Evolutionary conservation across 1,139 yeast genomes (phyloP), one percentile per base, ranked within the genome.

Genomic region (Pichia terricola): DNA sequence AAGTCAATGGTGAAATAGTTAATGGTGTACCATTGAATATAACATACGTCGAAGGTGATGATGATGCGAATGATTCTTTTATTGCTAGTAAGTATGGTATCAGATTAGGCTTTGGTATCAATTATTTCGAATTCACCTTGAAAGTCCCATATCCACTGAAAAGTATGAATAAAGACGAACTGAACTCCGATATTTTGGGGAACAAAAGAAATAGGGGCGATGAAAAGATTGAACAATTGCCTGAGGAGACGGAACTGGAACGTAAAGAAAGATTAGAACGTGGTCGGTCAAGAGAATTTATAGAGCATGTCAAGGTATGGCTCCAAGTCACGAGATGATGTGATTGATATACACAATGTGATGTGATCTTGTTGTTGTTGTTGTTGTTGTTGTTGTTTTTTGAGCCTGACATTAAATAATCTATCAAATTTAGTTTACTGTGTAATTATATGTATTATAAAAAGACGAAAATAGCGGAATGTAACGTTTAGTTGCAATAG

Each of bases 51-150:
- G 56, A 54, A 38, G 55, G 51, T 6, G 26, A 27, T 4, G 42
- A 44, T 5, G 50, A 48, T 28, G 42, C 42, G 3, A 50, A 54
- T 27, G 53, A 54, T 2, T 46, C 45, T 7, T 57, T 58, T 44
- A 45, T 57, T 37, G 59, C 61, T 4, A 51, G 60, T 35, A 58
- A 54, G 41, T 61, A 51, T 44, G 63, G 59, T 41, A 45, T 61
- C 36, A 57, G 54, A 37, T 44, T 61, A 22, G 58, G 62, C 5
- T 53, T 50, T 35, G 66, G 66, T 5, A 48, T 62, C 39, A 62
- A 61, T 39, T 45, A 55, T 32, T 44, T 60, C 31, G 63, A 61
- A 40, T 61, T 53, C 34, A 45, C 49, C 7, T 50, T 57, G 35
- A 52, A 50, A 41, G 58, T 53, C 43, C 63, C 58, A 44, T 58